Evolutionary conservation across 2,329 filamentous ascomycete genomes (phyloP).

Genomic region (Chrysoporthe puriensis): DNA sequence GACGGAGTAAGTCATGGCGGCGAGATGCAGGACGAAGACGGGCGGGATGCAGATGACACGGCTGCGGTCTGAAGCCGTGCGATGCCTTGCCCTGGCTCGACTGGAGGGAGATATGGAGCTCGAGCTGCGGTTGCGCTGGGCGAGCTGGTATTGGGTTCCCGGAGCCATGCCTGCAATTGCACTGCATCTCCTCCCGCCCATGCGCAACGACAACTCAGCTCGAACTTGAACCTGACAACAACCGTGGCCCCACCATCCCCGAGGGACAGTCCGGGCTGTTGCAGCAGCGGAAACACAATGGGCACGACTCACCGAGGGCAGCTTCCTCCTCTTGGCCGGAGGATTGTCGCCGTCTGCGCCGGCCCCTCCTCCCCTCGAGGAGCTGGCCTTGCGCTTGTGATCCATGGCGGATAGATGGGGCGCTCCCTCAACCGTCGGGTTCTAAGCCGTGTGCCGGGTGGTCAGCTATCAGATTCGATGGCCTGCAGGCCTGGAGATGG

Average conservation of each 20-base stretch:
- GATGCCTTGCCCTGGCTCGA: neutral
- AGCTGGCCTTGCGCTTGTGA: constrained; percentile 58
- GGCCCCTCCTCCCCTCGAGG: constrained; percentile 46
- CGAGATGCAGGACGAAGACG: neutral
- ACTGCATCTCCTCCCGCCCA: constrained; percentile 10
- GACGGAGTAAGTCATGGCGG: constrained; percentile 8
- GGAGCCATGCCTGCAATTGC: constrained; percentile 9
- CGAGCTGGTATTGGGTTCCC: constrained; percentile 12
- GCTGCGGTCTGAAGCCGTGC: constrained; percentile 12
- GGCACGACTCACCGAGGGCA: constrained; percentile 48
- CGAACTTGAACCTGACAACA: constrained; percentile 21
- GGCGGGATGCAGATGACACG: constrained; percentile 8
- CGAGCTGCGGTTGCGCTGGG: constrained; percentile 1
- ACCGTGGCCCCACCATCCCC: constrained; percentile 22
- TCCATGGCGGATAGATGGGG: constrained; percentile 48
- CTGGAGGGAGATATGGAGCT: constrained; percentile 15
- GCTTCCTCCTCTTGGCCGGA: constrained; percentile 59
- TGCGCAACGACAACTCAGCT: constrained; percentile 2
- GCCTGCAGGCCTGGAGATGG: constrained; percentile 16
- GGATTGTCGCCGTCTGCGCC: constrained; percentile 54
- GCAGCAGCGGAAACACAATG: constrained; percentile 23
- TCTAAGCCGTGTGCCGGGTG: constrained; percentile 3
- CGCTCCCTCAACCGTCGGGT: constrained; percentile 22
- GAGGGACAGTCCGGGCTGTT: constrained; percentile 18
- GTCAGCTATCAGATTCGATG: neutral